Conservation (phyloP, 345 rosid genomes). For the Citrus sinensis region DNA sequence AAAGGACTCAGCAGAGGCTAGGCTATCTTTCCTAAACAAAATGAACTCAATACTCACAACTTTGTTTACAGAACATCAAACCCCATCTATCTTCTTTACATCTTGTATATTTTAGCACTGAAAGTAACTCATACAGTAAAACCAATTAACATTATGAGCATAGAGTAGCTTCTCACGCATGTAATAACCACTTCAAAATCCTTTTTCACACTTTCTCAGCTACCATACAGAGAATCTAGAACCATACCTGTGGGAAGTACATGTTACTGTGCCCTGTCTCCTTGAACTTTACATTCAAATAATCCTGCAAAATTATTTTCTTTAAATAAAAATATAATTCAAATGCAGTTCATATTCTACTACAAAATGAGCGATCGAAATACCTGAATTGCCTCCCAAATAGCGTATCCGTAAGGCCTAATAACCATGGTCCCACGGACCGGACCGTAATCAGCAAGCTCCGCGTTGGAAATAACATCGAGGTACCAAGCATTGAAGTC, state of each 20-base stretch:
- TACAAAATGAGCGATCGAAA: neutral
- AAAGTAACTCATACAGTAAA: neutral
- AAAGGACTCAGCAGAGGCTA: neutral
- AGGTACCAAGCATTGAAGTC: slow-evolving; percentile 96
- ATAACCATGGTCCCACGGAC: slow-evolving; percentile 98
- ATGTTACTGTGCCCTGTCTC: slow-evolving; percentile 93
- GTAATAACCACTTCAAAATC: neutral
- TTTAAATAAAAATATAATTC: neutral
- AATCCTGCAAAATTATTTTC: slow-evolving; percentile 47
- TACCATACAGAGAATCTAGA: slow-evolving; percentile 12
- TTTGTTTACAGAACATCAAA: neutral
- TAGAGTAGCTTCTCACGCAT: neutral
- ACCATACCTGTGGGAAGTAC: slow-evolving; percentile 91
- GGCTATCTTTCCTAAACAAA: neutral
- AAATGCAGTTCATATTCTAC: neutral
- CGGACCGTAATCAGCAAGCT: slow-evolving; percentile 92
- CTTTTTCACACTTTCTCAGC: neutral
- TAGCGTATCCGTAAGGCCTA: slow-evolving; percentile 90
- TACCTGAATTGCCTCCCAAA: slow-evolving; percentile 99
- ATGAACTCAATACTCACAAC: neutral
- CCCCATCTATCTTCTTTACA: neutral
- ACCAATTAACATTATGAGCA: neutral
- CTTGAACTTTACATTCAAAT: slow-evolving; percentile 85
- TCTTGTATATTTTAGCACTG: neutral
- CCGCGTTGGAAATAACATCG: slow-evolving; percentile 86